phyloP scores from a whole-genome alignment of 2,329 filamentous ascomycete species.

The Alternaria sp. region DNA sequence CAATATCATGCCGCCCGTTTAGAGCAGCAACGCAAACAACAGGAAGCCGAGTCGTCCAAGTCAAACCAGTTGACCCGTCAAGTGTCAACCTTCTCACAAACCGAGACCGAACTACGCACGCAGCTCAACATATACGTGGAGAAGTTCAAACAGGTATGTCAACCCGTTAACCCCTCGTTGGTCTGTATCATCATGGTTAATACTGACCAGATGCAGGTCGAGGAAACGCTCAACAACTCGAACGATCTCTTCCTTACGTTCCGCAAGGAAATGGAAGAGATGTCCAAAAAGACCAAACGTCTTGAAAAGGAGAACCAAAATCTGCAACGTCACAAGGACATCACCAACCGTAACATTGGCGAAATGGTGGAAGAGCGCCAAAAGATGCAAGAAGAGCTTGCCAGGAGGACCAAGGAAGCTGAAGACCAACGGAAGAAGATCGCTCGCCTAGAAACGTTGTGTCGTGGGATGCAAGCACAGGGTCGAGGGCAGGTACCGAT shows the following conservation, averaged over 20 bases:
- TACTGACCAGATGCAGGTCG: slow-evolving; percentile 75
- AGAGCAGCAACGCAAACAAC: slow-evolving; percentile 87
- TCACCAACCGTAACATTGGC: slow-evolving; percentile 92
- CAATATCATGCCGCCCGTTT: slow-evolving; percentile 88
- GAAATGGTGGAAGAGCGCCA: slow-evolving; percentile 96
- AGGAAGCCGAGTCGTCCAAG: slow-evolving; percentile 80
- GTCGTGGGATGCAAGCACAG: slow-evolving; percentile 95
- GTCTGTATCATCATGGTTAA: slow-evolving; percentile 51
- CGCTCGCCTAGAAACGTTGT: slow-evolving; percentile 90
- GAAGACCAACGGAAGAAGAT: slow-evolving; percentile 85
- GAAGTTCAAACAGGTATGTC: slow-evolving; percentile 95
- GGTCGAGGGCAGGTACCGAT: slow-evolving; percentile 74
- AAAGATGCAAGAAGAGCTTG: slow-evolving; percentile 75
- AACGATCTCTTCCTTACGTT: slow-evolving; percentile 98
- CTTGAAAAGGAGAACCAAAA: slow-evolving; percentile 95
- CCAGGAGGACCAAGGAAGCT: slow-evolving; percentile 74
- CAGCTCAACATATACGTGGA: slow-evolving; percentile 99
- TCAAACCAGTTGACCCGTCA: slow-evolving; percentile 88
- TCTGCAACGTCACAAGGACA: slow-evolving; percentile 90
- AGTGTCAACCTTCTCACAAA: slow-evolving; percentile 94
- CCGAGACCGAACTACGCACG: slow-evolving; percentile 89
- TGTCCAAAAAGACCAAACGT: slow-evolving; percentile 98
- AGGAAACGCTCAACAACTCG: slow-evolving; percentile 97
- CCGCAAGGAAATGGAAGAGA: slow-evolving; percentile 98
- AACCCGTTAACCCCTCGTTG: slow-evolving; percentile 26